These are phyloP conservation scores for Ophiocordyceps camponoti-saundersi DNA, from an alignment of 2,329 filamentous ascomycete species.

Conservation along the genomic window DNA sequence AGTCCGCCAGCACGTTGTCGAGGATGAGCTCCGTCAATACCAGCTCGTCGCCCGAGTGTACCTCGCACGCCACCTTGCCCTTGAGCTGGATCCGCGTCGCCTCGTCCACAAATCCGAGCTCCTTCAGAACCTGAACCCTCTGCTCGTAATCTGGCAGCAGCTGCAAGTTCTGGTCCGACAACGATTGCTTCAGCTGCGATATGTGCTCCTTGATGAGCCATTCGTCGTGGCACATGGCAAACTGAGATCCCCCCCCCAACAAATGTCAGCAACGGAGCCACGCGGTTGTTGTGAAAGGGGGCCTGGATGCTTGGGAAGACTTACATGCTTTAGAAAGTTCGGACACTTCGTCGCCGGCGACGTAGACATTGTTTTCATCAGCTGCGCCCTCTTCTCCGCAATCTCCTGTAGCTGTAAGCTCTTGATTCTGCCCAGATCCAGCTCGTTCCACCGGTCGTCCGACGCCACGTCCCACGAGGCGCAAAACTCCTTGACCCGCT, in stretches of 20 bases:
- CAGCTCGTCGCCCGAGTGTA: constrained; percentile 91
- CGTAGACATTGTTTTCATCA: constrained; percentile 44
- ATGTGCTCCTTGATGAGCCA: constrained; percentile 96
- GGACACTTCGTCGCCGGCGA: constrained; percentile 54
- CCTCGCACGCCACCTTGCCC: constrained; percentile 95
- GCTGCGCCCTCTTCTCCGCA: constrained; percentile 50
- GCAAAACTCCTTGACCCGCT: constrained; percentile 52
- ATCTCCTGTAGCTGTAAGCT: constrained; percentile 69
- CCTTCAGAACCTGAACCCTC: constrained; percentile 77
- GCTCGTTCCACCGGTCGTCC: constrained; percentile 67
- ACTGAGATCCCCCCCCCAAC: constrained; percentile 33
- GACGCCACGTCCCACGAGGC: constrained; percentile 63
- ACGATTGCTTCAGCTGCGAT: constrained; percentile 64
- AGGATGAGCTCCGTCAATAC: constrained; percentile 92
- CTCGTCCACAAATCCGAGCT: constrained; percentile 82
- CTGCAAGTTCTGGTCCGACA: constrained; percentile 93
- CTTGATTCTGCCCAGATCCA: constrained; percentile 67
- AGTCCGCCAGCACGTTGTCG: constrained; percentile 89
- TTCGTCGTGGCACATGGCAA: constrained; percentile 89
- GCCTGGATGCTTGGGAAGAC: too few species aligned
- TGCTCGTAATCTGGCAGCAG: constrained; percentile 94
- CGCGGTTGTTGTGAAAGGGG: too few species aligned
- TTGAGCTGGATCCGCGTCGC: constrained; percentile 82
- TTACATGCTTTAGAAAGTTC: constrained; percentile 73
- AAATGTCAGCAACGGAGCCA: not conserved